These are phyloP conservation scores for Fraxinus americana DNA, from an alignment of 257 asterid genomes.

Conservation along the genomic window DNA sequence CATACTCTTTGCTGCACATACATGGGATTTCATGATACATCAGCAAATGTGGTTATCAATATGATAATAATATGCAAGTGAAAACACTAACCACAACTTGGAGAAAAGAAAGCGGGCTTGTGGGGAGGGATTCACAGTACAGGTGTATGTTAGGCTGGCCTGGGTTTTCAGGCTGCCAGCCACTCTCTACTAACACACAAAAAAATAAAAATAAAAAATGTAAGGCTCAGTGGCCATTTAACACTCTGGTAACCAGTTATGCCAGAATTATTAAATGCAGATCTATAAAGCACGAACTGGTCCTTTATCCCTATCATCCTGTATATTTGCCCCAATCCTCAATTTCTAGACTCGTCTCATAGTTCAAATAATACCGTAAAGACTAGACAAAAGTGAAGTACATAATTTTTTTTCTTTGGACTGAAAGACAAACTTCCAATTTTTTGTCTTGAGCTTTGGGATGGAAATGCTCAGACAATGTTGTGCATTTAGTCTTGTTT, in stretches of 20 bases:
- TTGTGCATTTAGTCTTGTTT: background rate
- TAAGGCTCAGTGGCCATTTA: no score
- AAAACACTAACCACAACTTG: background rate
- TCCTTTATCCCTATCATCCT: background rate
- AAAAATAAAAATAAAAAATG: no score
- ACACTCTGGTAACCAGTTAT: background rate
- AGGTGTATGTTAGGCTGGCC: no score
- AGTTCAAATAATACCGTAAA: background rate
- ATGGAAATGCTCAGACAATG: background rate
- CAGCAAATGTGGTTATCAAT: conserved; percentile 11
- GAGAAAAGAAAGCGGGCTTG: no score
- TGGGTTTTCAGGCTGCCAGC: no score
- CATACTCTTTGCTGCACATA: conserved; percentile 66
- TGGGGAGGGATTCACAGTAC: no score
- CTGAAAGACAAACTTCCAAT: background rate
- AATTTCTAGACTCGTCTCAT: background rate
- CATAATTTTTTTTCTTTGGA: background rate
- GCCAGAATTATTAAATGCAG: background rate
- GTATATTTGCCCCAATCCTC: background rate
- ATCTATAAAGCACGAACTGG: background rate
- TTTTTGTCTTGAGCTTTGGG: background rate
- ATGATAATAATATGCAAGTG: background rate
- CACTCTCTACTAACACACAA: no score
- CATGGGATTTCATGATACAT: background rate
- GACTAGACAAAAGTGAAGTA: background rate